A percentile compares a stretch with the other conserved stretches of the same genome.
phyloP scores from a whole-genome alignment of 2,329 filamentous ascomycete genomes.

The Cephalotrichum gorgonifer region DNA sequence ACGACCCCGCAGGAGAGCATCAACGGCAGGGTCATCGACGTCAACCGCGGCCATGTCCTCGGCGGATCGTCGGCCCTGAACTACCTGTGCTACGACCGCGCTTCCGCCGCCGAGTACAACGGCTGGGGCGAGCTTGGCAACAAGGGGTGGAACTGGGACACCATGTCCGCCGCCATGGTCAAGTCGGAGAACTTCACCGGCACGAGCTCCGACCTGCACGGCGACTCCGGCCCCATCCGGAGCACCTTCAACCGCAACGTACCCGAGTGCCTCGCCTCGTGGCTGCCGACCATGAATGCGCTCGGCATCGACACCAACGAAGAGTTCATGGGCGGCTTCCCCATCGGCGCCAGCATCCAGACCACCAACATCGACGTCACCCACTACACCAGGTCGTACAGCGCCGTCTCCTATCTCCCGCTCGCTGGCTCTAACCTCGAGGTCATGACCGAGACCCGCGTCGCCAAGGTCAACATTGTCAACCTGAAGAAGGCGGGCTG shows the following conservation, averaged over 20 bases:
- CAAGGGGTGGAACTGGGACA: constrained; percentile 23
- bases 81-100: constrained; percentile 28
- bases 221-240: constrained; percentile 14
- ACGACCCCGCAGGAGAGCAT: constrained; percentile 27
- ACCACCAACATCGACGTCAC: constrained; percentile 32
- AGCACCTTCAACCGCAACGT: constrained; percentile 26
- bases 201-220: constrained; percentile 8
- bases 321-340: constrained; percentile 36
- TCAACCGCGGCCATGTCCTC: constrained; percentile 36
- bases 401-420: constrained; percentile 29
- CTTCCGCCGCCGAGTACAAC: constrained; percentile 23
- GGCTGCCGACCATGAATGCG: constrained; percentile 31
- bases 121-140: constrained; percentile 25
- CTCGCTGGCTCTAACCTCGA: constrained; percentile 29
- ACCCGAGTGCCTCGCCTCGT: constrained; percentile 28
- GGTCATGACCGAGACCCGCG: constrained; percentile 19
- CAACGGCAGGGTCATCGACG: constrained; percentile 25
- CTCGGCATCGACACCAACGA: constrained; percentile 29
- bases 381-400: constrained; percentile 37
- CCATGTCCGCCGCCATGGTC: constrained; percentile 21
- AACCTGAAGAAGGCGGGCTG: constrained; percentile 3
- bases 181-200: constrained; percentile 18
- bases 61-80: constrained; percentile 39
- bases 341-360: constrained; percentile 37
- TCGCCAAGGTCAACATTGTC: constrained; percentile 13